These are phyloP conservation scores for Physcomitrellopsis africana DNA, from an alignment of 225 moss, liverwort and hornwort species.

Conservation along the genomic window DNA sequence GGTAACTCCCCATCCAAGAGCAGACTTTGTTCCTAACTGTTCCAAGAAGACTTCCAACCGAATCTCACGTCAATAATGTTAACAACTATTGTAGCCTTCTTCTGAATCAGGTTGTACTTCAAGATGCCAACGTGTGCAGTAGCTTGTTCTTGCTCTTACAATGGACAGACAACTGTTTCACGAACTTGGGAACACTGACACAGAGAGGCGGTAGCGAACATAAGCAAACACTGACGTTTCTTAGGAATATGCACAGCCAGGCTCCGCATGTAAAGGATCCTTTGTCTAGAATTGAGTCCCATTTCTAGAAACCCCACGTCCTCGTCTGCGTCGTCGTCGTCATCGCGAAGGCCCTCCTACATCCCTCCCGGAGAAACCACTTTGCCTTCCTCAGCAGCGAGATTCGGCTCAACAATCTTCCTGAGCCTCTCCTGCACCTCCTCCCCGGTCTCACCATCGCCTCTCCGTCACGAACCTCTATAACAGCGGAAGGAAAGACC, in stretches of 20 bases:
- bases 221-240: conserved; percentile 85
- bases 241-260: conserved; percentile 86
- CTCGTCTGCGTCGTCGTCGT: conserved; percentile 54
- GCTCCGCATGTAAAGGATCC: conserved; percentile 58
- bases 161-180: conserved; percentile 74
- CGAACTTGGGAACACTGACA: conserved; percentile 85
- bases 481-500: not conserved
- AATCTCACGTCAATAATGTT: conserved; percentile 82
- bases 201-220: conserved; percentile 85
- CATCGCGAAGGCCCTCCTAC: conserved; percentile 18
- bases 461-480: conserved; percentile 32
- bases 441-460: conserved; percentile 45
- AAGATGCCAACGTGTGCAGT: conserved; percentile 67
- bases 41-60: conserved; percentile 86
- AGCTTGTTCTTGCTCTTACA: conserved; percentile 78
- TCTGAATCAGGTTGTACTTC: conserved; percentile 84
- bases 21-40: conserved; percentile 95
- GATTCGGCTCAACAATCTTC: conserved; percentile 45
- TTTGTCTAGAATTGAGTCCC: conserved; percentile 82
- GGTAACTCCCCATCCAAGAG: conserved; percentile 91
- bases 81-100: conserved; percentile 87
- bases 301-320: conserved; percentile 88
- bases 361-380: not conserved
- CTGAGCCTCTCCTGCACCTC: conserved; percentile 52
- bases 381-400: conserved; percentile 46